A percentile compares a stretch with the other conserved stretches of the same genome.
Evolutionary conservation across 768 basidiomycete species (phyloP).

Genomic region (Chiua virens): DNA sequence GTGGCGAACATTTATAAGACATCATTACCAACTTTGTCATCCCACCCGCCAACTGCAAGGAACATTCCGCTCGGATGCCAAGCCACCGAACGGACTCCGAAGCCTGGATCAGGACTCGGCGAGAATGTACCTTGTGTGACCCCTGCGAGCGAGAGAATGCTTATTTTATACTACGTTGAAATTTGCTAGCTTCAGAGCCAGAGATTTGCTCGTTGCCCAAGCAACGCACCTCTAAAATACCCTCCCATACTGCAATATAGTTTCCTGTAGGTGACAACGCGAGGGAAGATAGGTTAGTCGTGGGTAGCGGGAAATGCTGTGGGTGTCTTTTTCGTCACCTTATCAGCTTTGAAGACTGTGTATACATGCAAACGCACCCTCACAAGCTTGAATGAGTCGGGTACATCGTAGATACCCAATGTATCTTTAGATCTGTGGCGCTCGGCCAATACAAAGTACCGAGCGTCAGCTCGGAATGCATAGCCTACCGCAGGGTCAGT

Average conservation of each 20-base stretch:
- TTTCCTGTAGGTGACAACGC: constrained; percentile 76
- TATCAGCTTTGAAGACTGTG: constrained; percentile 13
- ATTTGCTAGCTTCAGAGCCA: not conserved
- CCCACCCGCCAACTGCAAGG: constrained; percentile 83
- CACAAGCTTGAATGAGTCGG: constrained; percentile 67
- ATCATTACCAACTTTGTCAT: constrained; percentile 65
- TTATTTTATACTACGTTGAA: constrained; percentile 65
- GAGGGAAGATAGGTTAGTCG: constrained; percentile 67
- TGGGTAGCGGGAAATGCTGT: constrained; percentile 84
- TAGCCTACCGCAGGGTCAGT: constrained; percentile 49
- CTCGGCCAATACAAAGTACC: constrained; percentile 85
- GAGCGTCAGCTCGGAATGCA: constrained; percentile 75
- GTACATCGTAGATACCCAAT: constrained; percentile 78
- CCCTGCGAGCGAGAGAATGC: constrained; percentile 67
- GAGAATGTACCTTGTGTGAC: constrained; percentile 62
- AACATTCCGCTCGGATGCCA: constrained; percentile 91
- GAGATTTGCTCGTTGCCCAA: not conserved
- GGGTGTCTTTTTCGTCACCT: constrained; percentile 13
- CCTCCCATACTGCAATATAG: constrained; percentile 80
- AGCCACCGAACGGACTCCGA: constrained; percentile 73
- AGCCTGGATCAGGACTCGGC: constrained; percentile 75
- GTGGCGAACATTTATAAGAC: not conserved
- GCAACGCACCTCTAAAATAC: constrained; percentile 71
- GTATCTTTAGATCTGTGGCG: constrained; percentile 89
- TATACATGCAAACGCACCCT: constrained; percentile 44